phyloP scores from a whole-genome alignment of 768 basidiomycete genomes.

The Fomitopsis serialis region DNA sequence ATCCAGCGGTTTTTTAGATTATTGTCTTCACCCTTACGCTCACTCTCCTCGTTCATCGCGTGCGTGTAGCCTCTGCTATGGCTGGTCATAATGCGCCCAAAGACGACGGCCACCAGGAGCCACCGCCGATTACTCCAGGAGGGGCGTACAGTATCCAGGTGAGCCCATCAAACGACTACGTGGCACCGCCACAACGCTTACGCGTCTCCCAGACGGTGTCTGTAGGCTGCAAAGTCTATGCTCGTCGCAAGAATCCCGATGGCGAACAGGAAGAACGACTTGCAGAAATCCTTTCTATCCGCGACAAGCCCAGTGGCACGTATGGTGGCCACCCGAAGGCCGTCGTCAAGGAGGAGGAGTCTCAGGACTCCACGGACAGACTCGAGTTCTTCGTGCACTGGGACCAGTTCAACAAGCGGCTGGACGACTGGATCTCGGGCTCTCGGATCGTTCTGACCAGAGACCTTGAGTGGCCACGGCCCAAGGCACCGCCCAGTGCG shows the following conservation, averaged over 20 bases:
- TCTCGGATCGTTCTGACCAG: constrained; percentile 77
- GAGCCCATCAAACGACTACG: constrained; percentile 24
- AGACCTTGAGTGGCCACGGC: constrained; percentile 95
- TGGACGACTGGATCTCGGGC: constrained; percentile 95
- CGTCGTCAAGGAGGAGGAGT: constrained; percentile 39
- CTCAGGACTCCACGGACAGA: constrained; percentile 62
- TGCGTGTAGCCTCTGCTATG: constrained; percentile 11
- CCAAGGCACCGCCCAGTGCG: constrained; percentile 52
- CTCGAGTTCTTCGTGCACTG: constrained; percentile 97
- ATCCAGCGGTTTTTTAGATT: background rate
- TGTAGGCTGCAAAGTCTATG: constrained; percentile 95
- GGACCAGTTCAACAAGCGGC: constrained; percentile 98
- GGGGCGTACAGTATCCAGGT: constrained; percentile 77
- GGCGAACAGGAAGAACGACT: constrained; percentile 83
- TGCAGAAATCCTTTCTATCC: constrained; percentile 93
- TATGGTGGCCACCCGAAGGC: constrained; percentile 46
- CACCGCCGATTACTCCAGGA: constrained; percentile 65
- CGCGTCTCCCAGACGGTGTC: constrained; percentile 59
- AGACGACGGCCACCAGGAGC: constrained; percentile 35
- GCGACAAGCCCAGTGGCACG: constrained; percentile 71
- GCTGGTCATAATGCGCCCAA: constrained; percentile 24
- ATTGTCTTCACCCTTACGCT: background rate
- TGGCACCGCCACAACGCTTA: constrained; percentile 16
- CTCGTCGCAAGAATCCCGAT: constrained; percentile 71
- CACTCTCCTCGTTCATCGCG: background rate